A percentile compares a stretch with the other conserved stretches of the same genome.
Conservation (phyloP, 352 stramenopile genomes). For the Phytopythium vexans region DNA sequence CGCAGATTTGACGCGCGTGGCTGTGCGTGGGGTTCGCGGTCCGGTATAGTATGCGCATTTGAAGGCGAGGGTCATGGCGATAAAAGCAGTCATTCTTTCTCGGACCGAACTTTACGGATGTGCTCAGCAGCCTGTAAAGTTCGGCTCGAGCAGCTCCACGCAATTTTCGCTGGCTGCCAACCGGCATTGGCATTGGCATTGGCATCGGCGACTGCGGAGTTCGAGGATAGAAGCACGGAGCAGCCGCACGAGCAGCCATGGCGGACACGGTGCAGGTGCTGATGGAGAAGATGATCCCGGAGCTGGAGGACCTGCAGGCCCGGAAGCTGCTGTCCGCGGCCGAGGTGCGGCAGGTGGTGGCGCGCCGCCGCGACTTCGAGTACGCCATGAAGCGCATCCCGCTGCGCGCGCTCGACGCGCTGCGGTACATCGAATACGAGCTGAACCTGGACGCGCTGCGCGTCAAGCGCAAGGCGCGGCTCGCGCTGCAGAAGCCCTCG, state of each 20-base stretch:
- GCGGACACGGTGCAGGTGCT: conserved; percentile 91
- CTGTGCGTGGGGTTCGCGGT: not conserved
- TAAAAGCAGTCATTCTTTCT: too few species aligned
- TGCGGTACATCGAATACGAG: conserved; percentile 94
- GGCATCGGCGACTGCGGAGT: not conserved
- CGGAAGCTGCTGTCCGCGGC: conserved; percentile 82
- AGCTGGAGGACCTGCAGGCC: conserved; percentile 91
- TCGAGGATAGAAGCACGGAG: not conserved
- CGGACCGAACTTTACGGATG: too few species aligned
- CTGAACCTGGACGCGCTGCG: conserved; percentile 89
- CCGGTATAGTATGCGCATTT: not conserved
- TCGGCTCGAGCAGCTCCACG: conserved; percentile 4
- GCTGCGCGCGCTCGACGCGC: conserved; percentile 88
- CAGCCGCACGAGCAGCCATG: conserved; percentile 42
- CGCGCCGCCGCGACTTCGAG: conserved; percentile 89
- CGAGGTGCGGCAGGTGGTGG: conserved; percentile 91
- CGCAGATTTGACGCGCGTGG: not conserved
- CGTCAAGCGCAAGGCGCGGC: conserved; percentile 74
- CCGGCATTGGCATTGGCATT: not conserved
- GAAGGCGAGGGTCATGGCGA: too few species aligned
- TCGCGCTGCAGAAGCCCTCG: conserved; percentile 59
- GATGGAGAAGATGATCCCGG: conserved; percentile 93
- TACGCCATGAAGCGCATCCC: conserved; percentile 89
- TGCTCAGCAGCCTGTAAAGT: not conserved
- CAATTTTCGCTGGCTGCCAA: conserved; percentile 3